Evolutionary conservation across 2,329 filamentous ascomycete genomes (phyloP), one percentile per base, ranked within the genome.

Genomic region (Hymenoscyphus fructigenus): DNA sequence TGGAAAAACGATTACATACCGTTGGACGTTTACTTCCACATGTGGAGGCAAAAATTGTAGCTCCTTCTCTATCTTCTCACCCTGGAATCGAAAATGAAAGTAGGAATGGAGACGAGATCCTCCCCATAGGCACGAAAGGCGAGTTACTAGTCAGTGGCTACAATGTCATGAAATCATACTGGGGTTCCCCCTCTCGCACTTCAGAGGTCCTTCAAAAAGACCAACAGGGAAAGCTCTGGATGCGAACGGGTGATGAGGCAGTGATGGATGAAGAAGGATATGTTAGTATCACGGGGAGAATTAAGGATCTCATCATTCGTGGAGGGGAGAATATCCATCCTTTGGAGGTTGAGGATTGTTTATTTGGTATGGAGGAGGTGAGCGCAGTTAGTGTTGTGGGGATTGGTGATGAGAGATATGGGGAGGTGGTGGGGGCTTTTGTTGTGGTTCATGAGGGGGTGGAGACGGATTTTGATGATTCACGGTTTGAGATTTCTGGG

Each of bases 301-400:
- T 97, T 75, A 98, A 98, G 78, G 95, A 99, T 75, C 79, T 98
- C 62, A 97, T 99, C 72, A 98, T 98, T 75, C 86, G 92, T 29
- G 94, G 91, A 32, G 95, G 95, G 28, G 95, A 98, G 76, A 99
- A 99, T 76, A 97, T 97, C 63, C 92, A 97, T 76, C 95, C 95
- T 0, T 82, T 97, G 5, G 95, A 98, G 77, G 84, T 98, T 2
- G 95, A 99, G 77, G 93, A 96, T 75, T 94, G 88, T 70, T 83
- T 98, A 5, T 87, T 96, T 67, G 85, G 85, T 50, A 88, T 94
- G 74, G 83, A 86, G 1, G 81, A 82, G 3, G 82, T 98, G 0
- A 81, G 83, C 15, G 92, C 97, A 68, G 92, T 87, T 2, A 91
- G 89, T 69, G 91, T 97, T 1, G 91, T 96, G 0, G 95, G 93